Conservation (phyloP, 2,329 filamentous ascomycete genomes). For the Ophiognomonia clavigignenti-juglandacearum region DNA sequence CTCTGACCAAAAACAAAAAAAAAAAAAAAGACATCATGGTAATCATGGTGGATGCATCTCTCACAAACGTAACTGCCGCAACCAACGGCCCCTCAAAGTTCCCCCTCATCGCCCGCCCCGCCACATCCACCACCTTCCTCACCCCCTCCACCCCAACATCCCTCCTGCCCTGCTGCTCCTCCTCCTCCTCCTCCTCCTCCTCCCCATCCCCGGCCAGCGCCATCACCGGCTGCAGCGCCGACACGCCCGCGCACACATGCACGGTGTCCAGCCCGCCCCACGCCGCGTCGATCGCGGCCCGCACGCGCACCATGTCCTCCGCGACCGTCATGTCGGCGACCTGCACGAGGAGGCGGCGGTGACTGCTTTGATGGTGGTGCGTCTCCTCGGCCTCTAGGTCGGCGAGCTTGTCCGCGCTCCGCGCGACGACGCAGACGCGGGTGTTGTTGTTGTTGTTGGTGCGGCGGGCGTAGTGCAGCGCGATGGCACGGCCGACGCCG, state of each 20-base stretch:
- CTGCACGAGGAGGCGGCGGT: constrained; percentile 20
- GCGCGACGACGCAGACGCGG: constrained; percentile 25
- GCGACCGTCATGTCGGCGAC: constrained; percentile 24
- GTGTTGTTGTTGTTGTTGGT: too few species aligned
- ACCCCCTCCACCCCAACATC: constrained; percentile 21
- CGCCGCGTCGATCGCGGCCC: constrained; percentile 19
- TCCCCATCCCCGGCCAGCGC: constrained; percentile 20
- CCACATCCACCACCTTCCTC: constrained; percentile 20
- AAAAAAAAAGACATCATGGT: too few species aligned
- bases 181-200: constrained; percentile 16
- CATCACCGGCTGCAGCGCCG: constrained; percentile 29
- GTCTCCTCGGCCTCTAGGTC: constrained; percentile 21
- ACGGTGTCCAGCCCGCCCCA: constrained; percentile 29
- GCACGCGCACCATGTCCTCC: constrained; percentile 24
- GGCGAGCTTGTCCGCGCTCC: constrained; percentile 22
- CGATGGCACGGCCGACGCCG: constrained; percentile 26
- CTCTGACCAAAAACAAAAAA: too few species aligned
- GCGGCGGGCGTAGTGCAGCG: constrained; percentile 24
- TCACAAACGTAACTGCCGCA: constrained; percentile 23
- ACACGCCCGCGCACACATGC: constrained; percentile 28
- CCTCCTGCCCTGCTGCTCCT: constrained; percentile 2
- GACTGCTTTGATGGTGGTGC: constrained; percentile 12
- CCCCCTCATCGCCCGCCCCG: constrained; percentile 22
- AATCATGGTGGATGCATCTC: background rate
- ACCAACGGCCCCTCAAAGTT: constrained; percentile 28